Conservation (phyloP, 2,329 filamentous ascomycete species). For the Oidium heveae region DNA sequence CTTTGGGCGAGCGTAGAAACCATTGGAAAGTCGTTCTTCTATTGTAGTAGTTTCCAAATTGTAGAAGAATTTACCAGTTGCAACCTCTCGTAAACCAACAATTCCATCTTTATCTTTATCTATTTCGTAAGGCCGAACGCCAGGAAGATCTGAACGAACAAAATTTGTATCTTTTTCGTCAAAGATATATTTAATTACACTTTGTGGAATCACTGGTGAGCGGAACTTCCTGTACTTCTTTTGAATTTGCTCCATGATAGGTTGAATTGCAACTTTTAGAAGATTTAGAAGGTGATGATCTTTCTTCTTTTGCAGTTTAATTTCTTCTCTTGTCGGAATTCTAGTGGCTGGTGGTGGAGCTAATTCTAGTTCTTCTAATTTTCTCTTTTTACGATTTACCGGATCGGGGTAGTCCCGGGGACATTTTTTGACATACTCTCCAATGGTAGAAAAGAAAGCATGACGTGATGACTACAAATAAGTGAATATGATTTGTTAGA, state of each 20-base stretch:
- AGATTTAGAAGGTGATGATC: slow-evolving; percentile 68
- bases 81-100: slow-evolving; percentile 48
- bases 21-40: slow-evolving; percentile 88
- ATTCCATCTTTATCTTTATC: slow-evolving; percentile 57
- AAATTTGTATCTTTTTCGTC: slow-evolving; percentile 56
- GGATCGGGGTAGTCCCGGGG: slow-evolving; percentile 75
- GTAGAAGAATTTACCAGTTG: slow-evolving; percentile 70
- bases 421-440: slow-evolving; percentile 51
- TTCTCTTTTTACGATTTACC: slow-evolving; percentile 61
- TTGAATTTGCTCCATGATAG: slow-evolving; percentile 94
- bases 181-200: slow-evolving; percentile 55
- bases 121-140: slow-evolving; percentile 53
- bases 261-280: slow-evolving; percentile 71
- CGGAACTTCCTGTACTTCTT: slow-evolving; percentile 73
- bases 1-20: slow-evolving; percentile 74
- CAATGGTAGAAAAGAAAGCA: slow-evolving; percentile 55
- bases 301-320: slow-evolving; percentile 53
- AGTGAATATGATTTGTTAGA: slow-evolving; percentile 10
- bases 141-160: slow-evolving; percentile 25
- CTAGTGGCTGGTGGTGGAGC: slow-evolving; percentile 35
- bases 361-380: slow-evolving; percentile 50
- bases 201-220: slow-evolving; percentile 49
- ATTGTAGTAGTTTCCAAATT: slow-evolving; percentile 85
- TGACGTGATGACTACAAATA: slow-evolving; percentile 29
- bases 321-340: slow-evolving; percentile 48